Base-by-base conservation (phyloP, 2,329 filamentous ascomycete genomes). In the Neoarthrinium moseri region DNA sequence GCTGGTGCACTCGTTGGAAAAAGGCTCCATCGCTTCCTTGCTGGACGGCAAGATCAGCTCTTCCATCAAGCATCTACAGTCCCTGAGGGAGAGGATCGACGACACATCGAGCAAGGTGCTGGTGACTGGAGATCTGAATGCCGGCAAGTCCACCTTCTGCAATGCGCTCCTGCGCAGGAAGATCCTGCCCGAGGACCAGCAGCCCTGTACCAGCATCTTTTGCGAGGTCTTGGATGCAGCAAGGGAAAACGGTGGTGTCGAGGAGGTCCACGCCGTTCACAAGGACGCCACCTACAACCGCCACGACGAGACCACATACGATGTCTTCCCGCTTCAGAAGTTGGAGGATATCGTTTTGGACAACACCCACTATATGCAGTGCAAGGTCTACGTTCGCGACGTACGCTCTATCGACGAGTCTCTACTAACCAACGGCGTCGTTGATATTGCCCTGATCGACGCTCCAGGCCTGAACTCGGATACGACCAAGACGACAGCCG, bases 101-200 rank as follows among this genome's bases (percentile, higher is more conserved):
- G 94, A 99, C 66, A 97, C 90, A 0, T 89, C 92, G 4, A 97
- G 92, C 69, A 99, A 99, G 66, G 94, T 99, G 2, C 71, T 99
- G 47, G 85, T 99, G 15, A 99, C 94, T 0, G 94, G 94, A 60
- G 94, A 99, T 63, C 70, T 99, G 44, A 99, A 99, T 62, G 92
- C 94, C 7, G 94, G 94, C 61, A 99, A 99, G 64, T 99, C 94
- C 4, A 99, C 94, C 1, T 99, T 99, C 59, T 99, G 94, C 72
- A 99, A 99, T 67, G 94, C 94, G n/a, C 74, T 99, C 2, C 71
- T 99, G 32, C 86, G 94, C 50, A 83, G 91, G 51, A 97, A 97
- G 68, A 81, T 99, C 22, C 71, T 99, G 4, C 94, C 94, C 1
- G 94, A 97, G 68, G 94, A 99, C 58, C 92, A 99, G 66, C 94